Conservation (phyloP, 495 filamentous ascomycete species). For the Stereocaulon alpinum region DNA sequence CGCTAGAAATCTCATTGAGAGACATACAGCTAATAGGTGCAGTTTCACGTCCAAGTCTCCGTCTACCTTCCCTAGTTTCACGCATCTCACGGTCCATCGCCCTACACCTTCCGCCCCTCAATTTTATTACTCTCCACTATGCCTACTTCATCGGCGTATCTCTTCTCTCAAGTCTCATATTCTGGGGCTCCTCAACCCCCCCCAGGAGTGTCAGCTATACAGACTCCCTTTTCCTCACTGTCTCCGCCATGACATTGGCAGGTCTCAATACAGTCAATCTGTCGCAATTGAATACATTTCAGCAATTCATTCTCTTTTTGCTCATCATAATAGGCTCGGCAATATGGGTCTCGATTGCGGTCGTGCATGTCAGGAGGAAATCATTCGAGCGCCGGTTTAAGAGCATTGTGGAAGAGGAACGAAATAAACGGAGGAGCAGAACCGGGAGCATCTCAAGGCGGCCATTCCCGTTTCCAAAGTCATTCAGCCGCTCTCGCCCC, state of each 20-base stretch:
- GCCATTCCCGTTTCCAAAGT: conserved; percentile 10
- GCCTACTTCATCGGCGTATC: conserved; percentile 62
- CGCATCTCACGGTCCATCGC: conserved; percentile 10
- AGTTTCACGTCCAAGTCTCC: conserved; percentile 9
- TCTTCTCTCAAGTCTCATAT: conserved; percentile 57
- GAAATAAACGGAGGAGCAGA: conserved; percentile 10
- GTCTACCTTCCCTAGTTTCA: conserved; percentile 7
- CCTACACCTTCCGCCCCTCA: conserved; percentile 43
- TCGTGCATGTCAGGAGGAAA: conserved; percentile 47
- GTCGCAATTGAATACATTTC: conserved; percentile 64
- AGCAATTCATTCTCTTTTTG: conserved; percentile 65
- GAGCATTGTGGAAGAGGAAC: conserved; percentile 43
- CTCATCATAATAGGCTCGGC: conserved; percentile 64
- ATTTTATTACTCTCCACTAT: conserved; percentile 74
- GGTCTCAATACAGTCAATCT: conserved; percentile 63
- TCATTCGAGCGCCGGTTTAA: conserved; percentile 61
- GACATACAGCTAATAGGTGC: background rate
- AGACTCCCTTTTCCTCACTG: conserved; percentile 65
- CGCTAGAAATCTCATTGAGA: background rate
- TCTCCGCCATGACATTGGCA: conserved; percentile 73
- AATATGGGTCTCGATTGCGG: conserved; percentile 54
- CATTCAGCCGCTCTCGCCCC: background rate
- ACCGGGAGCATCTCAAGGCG: conserved; percentile 5
- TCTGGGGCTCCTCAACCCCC: conserved; percentile 59
- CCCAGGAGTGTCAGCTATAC: conserved; percentile 54